Evolutionary conservation across 768 basidiomycete genomes (phyloP), one percentile per base, ranked within the genome.

Genomic region (Suillus plorans): DNA sequence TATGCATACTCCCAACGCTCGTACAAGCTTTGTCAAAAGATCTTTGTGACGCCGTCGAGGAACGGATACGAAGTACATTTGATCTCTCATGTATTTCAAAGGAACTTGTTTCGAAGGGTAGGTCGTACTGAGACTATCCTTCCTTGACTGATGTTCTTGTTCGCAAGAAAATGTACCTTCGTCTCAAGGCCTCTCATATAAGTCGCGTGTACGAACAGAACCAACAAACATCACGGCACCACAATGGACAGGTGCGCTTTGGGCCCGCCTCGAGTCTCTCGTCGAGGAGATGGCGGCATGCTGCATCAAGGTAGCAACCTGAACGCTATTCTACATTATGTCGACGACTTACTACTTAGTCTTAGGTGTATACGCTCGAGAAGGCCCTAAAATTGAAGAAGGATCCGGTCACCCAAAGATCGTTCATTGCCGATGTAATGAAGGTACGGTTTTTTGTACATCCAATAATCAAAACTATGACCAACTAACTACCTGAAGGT

Each of bases 361-460:
- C n/a, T 13, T 68, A 95, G 94, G 94, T 99, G 7, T 97, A 99
- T 75, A 91, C 91, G 1, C 85, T 99, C 6, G 97, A 99, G 77
- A 97, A 95, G 72, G 97, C 99, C 2, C 80, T 99, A 42, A 88
- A 85, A 70, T 76, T 97, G 71, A 98, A 98, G 80, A 90, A 86
- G 74, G 96, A 99, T 72, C 81, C 89, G 0, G 79, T 84, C 41
- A 89, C 92, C 0, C 90, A 93, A 64, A 78, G 83, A 0, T 79
- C 90, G 3, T 99, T 99, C 77, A 78, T 99, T 34, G 96, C 97
- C 61, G 95, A 96, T 73, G 94, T 91, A 0, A 91, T 98, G 91
- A 92, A 95, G 81, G 94, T 94, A 20, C 57, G 59, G 5, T 25
- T n/a, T 14, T 4, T 2, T 41, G 22, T 9, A 31, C 36, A 20